Percentiles rank a stretch among this genome's conserved stretches.
Conservation (phyloP, 352 stramenopile species). For the Phytophthora constricta region DNA sequence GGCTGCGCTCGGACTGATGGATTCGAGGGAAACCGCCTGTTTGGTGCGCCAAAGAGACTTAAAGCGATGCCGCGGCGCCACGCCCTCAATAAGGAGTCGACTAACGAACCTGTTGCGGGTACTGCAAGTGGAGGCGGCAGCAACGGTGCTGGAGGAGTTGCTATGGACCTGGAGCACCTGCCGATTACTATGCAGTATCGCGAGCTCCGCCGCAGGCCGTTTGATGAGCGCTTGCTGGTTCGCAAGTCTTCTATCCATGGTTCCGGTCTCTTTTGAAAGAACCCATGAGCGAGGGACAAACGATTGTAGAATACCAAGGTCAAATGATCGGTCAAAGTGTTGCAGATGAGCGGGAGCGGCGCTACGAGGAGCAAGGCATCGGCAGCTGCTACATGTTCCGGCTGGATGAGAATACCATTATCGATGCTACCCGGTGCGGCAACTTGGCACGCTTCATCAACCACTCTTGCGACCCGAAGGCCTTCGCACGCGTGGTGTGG, state of each 20-base stretch:
- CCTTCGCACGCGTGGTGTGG: constrained; percentile 92
- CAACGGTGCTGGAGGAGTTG: constrained; percentile 37
- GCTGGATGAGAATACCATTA: constrained; percentile 94
- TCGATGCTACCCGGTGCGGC: constrained; percentile 94
- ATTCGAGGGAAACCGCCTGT: constrained; percentile 65
- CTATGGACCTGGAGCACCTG: constrained; percentile 84
- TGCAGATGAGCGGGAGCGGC: constrained; percentile 92
- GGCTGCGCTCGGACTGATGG: constrained; percentile 90
- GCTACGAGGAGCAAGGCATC: constrained; percentile 94
- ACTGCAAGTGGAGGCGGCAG: constrained; percentile 11
- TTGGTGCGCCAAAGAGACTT: constrained; percentile 43
- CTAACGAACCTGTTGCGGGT: constrained; percentile 35
- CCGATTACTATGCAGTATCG: constrained; percentile 92
- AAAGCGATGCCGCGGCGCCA: constrained; percentile 40
- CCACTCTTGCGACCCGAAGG: constrained; percentile 95
- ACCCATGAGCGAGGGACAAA: constrained; percentile 90
- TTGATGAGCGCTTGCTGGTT: constrained; percentile 91
- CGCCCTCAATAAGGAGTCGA: constrained; percentile 46
- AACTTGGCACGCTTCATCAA: constrained; percentile 98
- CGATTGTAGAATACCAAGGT: constrained; percentile 98
- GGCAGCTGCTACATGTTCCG: constrained; percentile 98
- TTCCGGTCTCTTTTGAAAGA: constrained; percentile 97
- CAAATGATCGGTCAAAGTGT: constrained; percentile 92
- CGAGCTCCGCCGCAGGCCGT: constrained; percentile 90
- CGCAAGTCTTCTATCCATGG: constrained; percentile 96